These are phyloP conservation scores for Boechera stricta DNA, from an alignment of 345 rosid species.

Conservation along the genomic window DNA sequence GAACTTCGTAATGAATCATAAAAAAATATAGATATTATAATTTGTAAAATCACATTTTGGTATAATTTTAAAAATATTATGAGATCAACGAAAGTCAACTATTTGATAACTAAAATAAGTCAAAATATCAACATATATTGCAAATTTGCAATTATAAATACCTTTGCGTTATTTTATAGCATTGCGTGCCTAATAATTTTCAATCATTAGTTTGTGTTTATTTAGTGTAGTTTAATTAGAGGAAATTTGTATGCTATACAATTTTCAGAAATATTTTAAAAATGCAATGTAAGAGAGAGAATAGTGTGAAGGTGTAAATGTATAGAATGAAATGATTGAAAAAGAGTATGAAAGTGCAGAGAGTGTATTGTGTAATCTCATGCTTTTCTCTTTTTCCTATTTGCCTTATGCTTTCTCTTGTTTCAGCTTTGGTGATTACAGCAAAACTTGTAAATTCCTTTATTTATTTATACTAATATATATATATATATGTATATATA, in stretches of 20 bases:
- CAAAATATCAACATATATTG: slow-evolving; percentile 1
- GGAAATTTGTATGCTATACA: not conserved
- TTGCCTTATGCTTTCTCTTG: slow-evolving; percentile 38
- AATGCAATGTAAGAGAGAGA: not conserved
- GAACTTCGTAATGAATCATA: too few species aligned
- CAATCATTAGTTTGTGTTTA: slow-evolving; percentile 34
- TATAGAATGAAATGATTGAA: slow-evolving; percentile 35
- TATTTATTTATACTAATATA: too few species aligned
- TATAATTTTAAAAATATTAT: too few species aligned
- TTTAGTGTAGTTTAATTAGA: not conserved
- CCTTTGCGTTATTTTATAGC: not conserved
- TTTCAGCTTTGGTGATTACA: slow-evolving; percentile 44
- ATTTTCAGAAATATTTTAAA: not conserved
- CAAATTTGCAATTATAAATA: slow-evolving; percentile 3
- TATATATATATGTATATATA: too few species aligned
- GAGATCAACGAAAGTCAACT: too few species aligned
- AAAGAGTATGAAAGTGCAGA: slow-evolving; percentile 19
- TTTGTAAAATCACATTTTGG: too few species aligned
- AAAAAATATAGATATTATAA: too few species aligned
- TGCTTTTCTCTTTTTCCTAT: slow-evolving; percentile 31
- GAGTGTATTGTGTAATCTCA: slow-evolving; percentile 33
- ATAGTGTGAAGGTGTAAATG: not conserved
- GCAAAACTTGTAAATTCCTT: slow-evolving; percentile 36
- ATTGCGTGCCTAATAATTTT: slow-evolving; percentile 29
- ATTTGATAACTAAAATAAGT: not conserved